These are phyloP conservation scores for Volvariella volvacea DNA, from an alignment of 1,284 basidiomycete genomes.

Conservation along the genomic window DNA sequence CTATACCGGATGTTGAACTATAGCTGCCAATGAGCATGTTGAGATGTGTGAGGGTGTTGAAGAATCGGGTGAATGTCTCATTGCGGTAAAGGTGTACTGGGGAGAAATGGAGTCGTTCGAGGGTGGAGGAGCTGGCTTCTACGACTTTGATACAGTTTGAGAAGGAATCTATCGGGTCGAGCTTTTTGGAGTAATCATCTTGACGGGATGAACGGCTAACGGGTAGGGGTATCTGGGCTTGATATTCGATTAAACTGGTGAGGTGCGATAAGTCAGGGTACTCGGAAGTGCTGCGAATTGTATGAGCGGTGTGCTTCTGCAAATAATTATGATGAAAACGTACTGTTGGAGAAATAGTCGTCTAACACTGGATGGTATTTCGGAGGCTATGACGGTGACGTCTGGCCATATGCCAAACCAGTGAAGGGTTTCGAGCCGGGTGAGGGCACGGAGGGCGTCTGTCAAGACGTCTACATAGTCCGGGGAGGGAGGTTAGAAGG, in stretches of 20 bases:
- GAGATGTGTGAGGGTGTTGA: too few species aligned
- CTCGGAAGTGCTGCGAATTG: not conserved
- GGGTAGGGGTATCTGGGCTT: too few species aligned
- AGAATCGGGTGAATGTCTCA: too few species aligned
- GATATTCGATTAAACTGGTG: not conserved
- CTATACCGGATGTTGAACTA: not conserved
- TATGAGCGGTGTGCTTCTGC: too few species aligned
- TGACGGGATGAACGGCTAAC: too few species aligned
- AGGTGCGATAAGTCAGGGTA: not conserved
- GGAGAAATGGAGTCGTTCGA: not conserved
- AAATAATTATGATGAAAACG: not conserved
- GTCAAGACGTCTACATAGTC: not conserved
- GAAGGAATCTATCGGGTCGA: too few species aligned
- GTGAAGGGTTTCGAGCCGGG: not conserved
- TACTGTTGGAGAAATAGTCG: not conserved
- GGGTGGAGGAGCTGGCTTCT: not conserved
- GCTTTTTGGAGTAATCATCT: too few species aligned
- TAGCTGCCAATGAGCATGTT: not conserved
- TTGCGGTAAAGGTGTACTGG: not conserved
- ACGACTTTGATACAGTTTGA: not conserved
- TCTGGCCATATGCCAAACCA: not conserved
- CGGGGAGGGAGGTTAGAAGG: not conserved
- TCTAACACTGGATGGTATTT: not conserved
- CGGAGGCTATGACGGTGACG: not conserved
- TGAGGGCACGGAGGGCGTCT: conserved; percentile 1